A percentile compares a stretch with the other conserved stretches of the same genome.
Evolutionary conservation across 225 moss, liverwort and hornwort species (phyloP).

Genomic region (Climacium dendroides): DNA sequence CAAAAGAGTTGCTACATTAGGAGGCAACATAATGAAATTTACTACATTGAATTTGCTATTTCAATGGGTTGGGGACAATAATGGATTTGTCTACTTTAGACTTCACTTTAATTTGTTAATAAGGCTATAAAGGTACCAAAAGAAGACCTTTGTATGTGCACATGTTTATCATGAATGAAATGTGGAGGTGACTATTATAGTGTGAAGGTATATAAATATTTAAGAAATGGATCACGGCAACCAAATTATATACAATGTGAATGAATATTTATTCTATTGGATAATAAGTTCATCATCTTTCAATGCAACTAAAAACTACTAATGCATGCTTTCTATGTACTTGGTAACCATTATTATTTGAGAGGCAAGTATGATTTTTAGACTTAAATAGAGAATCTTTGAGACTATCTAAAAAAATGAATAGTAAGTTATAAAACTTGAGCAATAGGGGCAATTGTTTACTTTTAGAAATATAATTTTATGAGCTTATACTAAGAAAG

Average conservation of each 20-base stretch:
- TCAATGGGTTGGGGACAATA: background rate
- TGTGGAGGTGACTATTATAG: background rate
- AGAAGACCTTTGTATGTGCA: background rate
- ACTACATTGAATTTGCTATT: background rate
- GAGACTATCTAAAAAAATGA: background rate
- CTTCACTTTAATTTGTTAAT: background rate
- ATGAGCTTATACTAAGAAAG: background rate
- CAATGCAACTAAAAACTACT: background rate
- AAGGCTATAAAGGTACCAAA: background rate
- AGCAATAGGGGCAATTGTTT: background rate
- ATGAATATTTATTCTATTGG: background rate
- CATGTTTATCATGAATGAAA: background rate
- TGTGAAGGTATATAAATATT: background rate
- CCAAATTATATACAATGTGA: background rate
- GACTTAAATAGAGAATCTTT: background rate
- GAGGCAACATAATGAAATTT: background rate
- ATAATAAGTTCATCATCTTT: background rate
- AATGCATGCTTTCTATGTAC: background rate
- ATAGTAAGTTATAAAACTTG: background rate
- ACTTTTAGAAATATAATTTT: too few species aligned
- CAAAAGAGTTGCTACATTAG: background rate
- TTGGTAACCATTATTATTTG: background rate
- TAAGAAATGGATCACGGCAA: background rate
- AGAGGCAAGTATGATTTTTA: accelerated
- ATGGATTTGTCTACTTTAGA: background rate